Base-by-base conservation (phyloP, 2,329 filamentous ascomycete genomes). In the Zymoseptoria tritici region DNA sequence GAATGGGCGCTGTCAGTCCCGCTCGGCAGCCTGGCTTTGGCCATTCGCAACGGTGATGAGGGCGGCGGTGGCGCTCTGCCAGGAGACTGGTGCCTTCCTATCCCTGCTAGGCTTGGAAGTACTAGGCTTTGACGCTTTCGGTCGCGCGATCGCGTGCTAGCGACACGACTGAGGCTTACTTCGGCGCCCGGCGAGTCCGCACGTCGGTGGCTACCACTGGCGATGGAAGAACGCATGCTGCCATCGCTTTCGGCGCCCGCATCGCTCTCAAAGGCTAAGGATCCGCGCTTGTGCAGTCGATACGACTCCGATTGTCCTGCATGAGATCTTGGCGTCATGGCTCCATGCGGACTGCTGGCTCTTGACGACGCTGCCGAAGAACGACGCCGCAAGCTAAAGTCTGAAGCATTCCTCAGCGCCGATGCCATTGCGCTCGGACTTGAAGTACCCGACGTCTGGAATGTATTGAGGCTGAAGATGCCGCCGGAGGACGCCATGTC, bases 151-250 rank as follows among this genome's bases (percentile, higher is more conserved):
- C 70, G 64, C 19, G 63, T 65, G 71, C 89, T 93, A 31, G 89
- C 85, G 54, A 90, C 86, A 60, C 90, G 84, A 62, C 87, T 83
- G 21, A 96, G 78, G 65, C 85, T 83, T 69, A 92, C 85, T 62
- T 97, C 94, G 4, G 91, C 95, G 20, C 90, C 88, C 2, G 94
- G 94, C 0, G 94, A 99, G 62, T 97, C 92, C 0, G 90, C 92
- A 64, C 91, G 83, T 52, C 85, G 79, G 56, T 68, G 64, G 31
- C 68, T 66, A 7, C 59, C 66, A 9, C 85, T 85, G 55, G 90
- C 78, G 3, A 88, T 79, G 0, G 91, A 95, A 0, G 93, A 97
- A 51, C 89, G 85, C 57, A 91, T 82, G 72, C 92, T 97, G 57
- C 89, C 90, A 54, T 99, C 94, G 69, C 92, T 96, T 57, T 89